Conservation (phyloP, 345 rosid genomes). For the Bretschneidera sinensis region DNA sequence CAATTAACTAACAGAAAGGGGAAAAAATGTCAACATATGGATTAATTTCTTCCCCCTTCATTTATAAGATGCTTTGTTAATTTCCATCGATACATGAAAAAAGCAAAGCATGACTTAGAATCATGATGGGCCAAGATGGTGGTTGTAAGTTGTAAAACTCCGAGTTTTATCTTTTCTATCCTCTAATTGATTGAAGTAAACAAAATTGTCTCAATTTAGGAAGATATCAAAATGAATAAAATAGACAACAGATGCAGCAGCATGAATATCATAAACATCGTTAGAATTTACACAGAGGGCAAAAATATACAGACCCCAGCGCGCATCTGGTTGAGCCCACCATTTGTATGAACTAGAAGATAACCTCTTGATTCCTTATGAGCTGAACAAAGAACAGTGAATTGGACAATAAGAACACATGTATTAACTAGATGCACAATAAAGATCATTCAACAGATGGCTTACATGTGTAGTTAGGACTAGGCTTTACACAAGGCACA, state of each 20-base stretch:
- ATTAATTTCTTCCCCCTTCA: too few relatives aligned
- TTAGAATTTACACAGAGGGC: too few relatives aligned
- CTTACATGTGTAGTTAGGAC: conserved; percentile 54
- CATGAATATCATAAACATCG: conserved; percentile 1
- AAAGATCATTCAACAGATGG: background rate
- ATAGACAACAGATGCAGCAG: background rate
- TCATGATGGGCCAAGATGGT: background rate
- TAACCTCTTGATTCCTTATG: conserved; percentile 56
- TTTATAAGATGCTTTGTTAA: background rate
- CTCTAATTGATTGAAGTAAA: background rate
- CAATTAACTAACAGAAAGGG: background rate
- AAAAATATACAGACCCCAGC: conserved; percentile 60
- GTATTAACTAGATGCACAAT: background rate
- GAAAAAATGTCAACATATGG: too few relatives aligned
- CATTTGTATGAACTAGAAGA: conserved; percentile 87
- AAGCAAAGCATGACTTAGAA: background rate
- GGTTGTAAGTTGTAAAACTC: background rate
- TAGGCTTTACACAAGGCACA: conserved; percentile 54
- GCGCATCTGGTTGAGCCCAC: conserved; percentile 98
- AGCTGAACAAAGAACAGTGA: conserved; percentile 27
- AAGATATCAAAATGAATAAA: too few relatives aligned
- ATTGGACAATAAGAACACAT: background rate
- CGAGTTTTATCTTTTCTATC: background rate
- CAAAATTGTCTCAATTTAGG: background rate
- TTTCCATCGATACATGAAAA: background rate